phyloP scores from a whole-genome alignment of 2,329 filamentous ascomycete species.

The Aureobasidium sp. region DNA sequence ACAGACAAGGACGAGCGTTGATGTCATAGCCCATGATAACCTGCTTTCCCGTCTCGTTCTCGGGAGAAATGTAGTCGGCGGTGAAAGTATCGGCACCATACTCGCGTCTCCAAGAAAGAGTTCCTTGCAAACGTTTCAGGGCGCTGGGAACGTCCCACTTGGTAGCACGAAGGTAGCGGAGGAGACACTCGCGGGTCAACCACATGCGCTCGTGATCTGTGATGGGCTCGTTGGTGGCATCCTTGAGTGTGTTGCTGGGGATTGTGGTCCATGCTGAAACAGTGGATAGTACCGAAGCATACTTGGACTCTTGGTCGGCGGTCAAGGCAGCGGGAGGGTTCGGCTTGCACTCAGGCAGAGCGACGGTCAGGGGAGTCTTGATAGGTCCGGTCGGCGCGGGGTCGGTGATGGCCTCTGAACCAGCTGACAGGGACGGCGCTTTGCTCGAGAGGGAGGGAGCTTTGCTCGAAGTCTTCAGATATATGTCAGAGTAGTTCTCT shows the following conservation, averaged over 20 bases:
- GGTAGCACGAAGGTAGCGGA: slow-evolving; percentile 87
- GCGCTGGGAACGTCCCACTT: slow-evolving; percentile 79
- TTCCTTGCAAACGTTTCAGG: slow-evolving; percentile 70
- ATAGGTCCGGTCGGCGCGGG: slow-evolving; percentile 23
- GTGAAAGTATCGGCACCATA: slow-evolving; percentile 77
- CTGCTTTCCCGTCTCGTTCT: slow-evolving; percentile 97
- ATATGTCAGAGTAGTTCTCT: background rate
- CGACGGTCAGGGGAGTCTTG: slow-evolving; percentile 28
- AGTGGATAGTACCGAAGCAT: slow-evolving; percentile 64
- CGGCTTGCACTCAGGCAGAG: slow-evolving; percentile 49
- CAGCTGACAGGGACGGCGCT: slow-evolving; percentile 20
- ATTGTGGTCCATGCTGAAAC: slow-evolving; percentile 67
- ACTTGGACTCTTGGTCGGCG: slow-evolving; percentile 73
- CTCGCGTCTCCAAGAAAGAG: slow-evolving; percentile 81
- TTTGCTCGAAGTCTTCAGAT: slow-evolving; percentile 13
- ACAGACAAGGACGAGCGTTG: slow-evolving; percentile 77
- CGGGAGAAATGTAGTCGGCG: slow-evolving; percentile 79
- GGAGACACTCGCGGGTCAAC: slow-evolving; percentile 84
- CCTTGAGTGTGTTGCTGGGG: slow-evolving; percentile 55
- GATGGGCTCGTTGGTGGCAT: slow-evolving; percentile 54
- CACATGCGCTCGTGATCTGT: slow-evolving; percentile 78
- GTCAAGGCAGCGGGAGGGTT: slow-evolving; percentile 55
- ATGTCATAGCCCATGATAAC: slow-evolving; percentile 83
- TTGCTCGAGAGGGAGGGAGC: slow-evolving; percentile 17
- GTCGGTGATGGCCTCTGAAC: slow-evolving; percentile 22